These are phyloP conservation scores for Euphorbia peplus DNA, from an alignment of 345 rosid species.

Conservation along the genomic window DNA sequence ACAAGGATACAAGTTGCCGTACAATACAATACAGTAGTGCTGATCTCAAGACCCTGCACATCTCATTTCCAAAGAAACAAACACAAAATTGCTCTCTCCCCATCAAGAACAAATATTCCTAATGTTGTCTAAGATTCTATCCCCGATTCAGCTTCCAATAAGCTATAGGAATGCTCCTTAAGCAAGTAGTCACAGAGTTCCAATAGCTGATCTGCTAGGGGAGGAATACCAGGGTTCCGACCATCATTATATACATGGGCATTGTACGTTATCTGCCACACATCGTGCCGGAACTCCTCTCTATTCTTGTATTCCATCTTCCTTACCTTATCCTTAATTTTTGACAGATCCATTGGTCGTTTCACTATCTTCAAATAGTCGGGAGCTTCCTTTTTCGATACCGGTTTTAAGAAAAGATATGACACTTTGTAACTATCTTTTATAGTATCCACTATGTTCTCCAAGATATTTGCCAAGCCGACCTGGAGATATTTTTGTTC, in stretches of 20 bases:
- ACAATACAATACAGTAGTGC: constrained; percentile 2
- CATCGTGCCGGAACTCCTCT: constrained; percentile 79
- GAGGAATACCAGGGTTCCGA: constrained; percentile 89
- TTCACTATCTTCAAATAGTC: constrained; percentile 62
- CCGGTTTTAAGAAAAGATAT: constrained; percentile 84
- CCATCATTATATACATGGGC: constrained; percentile 79
- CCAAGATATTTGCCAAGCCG: constrained; percentile 79
- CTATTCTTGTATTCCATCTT: constrained; percentile 71
- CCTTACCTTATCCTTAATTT: constrained; percentile 77
- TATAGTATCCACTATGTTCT: constrained; percentile 66
- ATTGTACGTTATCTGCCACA: constrained; percentile 71
- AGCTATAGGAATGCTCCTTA: constrained; percentile 34
- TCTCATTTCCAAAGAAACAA: background rate
- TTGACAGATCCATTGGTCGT: constrained; percentile 89
- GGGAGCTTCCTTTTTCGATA: constrained; percentile 84
- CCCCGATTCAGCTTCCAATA: constrained; percentile 69
- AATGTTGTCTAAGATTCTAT: constrained; percentile 30
- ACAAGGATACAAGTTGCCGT: constrained; percentile 9
- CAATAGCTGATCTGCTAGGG: constrained; percentile 91
- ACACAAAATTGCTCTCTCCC: background rate
- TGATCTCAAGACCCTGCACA: background rate
- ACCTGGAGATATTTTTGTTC: constrained; percentile 42
- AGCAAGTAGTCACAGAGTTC: constrained; percentile 86
- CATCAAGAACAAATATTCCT: constrained; percentile 8
- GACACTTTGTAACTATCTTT: constrained; percentile 58